Conservation (phyloP, 352 stramenopile species). For the Phytophthora tubulina region DNA sequence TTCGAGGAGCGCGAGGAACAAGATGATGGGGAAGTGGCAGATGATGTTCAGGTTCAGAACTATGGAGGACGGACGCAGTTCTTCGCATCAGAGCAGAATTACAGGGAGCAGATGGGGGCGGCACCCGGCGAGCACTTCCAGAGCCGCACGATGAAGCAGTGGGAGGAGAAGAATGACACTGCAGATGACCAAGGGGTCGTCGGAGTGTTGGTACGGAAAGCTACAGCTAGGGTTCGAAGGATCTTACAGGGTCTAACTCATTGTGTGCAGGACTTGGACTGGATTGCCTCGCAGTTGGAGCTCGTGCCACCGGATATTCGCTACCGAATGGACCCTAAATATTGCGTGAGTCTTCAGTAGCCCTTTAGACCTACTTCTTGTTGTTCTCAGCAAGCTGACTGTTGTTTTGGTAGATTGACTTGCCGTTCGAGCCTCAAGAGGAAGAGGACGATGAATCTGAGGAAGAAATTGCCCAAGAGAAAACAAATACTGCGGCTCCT, state of each 20-base stretch:
- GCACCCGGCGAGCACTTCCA: constrained; percentile 65
- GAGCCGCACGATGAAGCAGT: constrained; percentile 70
- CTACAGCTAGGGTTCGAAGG: neutral
- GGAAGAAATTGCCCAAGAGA: constrained; percentile 11
- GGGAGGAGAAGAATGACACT: constrained; percentile 65
- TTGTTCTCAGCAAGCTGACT: neutral
- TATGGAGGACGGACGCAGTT: constrained; percentile 58
- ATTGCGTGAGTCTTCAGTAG: constrained; percentile 59
- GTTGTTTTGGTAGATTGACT: constrained; percentile 44
- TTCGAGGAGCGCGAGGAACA: constrained; percentile 54
- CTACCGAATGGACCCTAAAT: constrained; percentile 80
- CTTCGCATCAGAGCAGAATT: constrained; percentile 68
- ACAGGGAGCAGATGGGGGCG: constrained; percentile 47
- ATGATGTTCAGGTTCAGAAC: neutral
- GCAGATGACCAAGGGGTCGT: constrained; percentile 34
- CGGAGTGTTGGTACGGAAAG: constrained; percentile 50
- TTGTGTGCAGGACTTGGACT: constrained; percentile 66
- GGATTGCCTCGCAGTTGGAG: constrained; percentile 68
- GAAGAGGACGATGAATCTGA: constrained; percentile 18
- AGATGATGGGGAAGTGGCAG: constrained; percentile 33
- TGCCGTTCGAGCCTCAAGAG: constrained; percentile 47
- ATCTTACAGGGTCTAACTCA: no score
- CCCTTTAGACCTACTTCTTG: neutral
- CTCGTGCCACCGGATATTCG: constrained; percentile 56
- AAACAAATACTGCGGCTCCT: neutral